phyloP scores from a whole-genome alignment of 2,329 filamentous ascomycete species.

The Nemania abortiva region DNA sequence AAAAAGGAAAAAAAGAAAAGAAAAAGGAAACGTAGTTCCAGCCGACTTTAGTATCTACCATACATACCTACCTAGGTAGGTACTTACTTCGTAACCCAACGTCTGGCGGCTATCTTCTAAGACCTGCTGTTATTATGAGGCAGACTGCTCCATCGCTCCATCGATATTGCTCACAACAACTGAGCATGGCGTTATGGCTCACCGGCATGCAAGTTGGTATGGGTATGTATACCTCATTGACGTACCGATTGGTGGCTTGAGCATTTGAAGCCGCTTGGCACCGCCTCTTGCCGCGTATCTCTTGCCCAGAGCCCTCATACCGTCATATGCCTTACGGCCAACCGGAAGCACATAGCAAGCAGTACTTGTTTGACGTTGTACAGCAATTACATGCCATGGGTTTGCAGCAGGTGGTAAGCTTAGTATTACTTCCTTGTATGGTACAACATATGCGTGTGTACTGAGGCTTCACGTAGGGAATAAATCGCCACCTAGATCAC shows the following conservation, averaged over 20 bases:
- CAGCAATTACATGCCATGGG: neutral
- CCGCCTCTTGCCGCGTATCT: neutral
- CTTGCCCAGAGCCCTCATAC: too few relatives aligned
- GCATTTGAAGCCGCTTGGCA: conserved; percentile 17
- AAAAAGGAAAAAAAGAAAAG: neutral
- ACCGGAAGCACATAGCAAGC: neutral
- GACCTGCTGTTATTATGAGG: neutral
- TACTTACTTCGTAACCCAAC: too few relatives aligned
- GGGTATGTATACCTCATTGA: neutral
- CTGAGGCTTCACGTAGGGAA: too few relatives aligned
- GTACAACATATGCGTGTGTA: neutral
- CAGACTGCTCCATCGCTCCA: neutral
- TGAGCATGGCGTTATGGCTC: conserved; percentile 1
- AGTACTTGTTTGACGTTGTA: neutral
- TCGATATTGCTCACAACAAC: neutral
- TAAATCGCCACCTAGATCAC: neutral
- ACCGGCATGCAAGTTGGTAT: neutral
- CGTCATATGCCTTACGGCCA: neutral
- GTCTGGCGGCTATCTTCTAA: too few relatives aligned
- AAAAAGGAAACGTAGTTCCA: neutral
- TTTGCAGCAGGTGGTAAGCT: neutral
- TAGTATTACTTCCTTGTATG: neutral
- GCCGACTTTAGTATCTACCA: neutral
- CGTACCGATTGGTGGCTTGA: conserved; percentile 1
- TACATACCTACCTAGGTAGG: too few relatives aligned